A percentile compares a stretch with the other conserved stretches of the same genome.
These are phyloP conservation scores for Macrolepiota fuliginosa DNA, from an alignment of 768 basidiomycete species.

Conservation along the genomic window DNA sequence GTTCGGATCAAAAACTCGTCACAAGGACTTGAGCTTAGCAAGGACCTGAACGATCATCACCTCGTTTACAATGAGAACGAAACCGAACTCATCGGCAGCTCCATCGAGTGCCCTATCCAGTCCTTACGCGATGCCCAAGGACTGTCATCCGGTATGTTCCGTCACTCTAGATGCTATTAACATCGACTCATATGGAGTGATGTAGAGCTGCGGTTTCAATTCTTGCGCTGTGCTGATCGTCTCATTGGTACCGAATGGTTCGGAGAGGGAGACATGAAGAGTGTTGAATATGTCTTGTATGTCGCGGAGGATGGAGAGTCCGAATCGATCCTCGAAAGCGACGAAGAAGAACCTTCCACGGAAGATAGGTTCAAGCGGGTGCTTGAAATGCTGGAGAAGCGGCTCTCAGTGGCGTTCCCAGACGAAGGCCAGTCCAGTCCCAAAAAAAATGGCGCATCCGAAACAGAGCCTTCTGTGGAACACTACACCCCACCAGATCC, in stretches of 20 bases:
- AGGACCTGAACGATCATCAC: too few relatives aligned
- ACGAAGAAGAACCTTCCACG: neutral
- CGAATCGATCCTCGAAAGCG: neutral
- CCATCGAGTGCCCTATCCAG: neutral
- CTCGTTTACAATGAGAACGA: neutral
- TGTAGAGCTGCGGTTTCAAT: neutral
- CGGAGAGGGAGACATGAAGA: neutral
- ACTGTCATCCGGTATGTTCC: neutral
- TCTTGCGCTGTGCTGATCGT: neutral
- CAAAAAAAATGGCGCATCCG: neutral
- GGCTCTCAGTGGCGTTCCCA: neutral
- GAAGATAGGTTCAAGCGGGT: neutral
- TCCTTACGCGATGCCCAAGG: neutral
- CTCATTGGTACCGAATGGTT: neutral
- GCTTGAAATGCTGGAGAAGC: neutral
- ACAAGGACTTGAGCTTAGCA: neutral
- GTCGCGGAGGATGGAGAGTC: neutral
- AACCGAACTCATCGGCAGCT: neutral
- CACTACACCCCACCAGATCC: too few relatives aligned
- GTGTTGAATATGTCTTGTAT: neutral
- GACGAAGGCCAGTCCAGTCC: neutral
- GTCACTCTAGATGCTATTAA: neutral
- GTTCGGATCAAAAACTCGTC: slow-evolving; percentile 6
- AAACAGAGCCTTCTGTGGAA: neutral
- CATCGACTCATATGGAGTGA: neutral